A percentile compares a stretch with the other conserved stretches of the same genome.
Evolutionary conservation across 768 basidiomycete species (phyloP).

Genomic region (Cystofilobasidium bisporidii): DNA sequence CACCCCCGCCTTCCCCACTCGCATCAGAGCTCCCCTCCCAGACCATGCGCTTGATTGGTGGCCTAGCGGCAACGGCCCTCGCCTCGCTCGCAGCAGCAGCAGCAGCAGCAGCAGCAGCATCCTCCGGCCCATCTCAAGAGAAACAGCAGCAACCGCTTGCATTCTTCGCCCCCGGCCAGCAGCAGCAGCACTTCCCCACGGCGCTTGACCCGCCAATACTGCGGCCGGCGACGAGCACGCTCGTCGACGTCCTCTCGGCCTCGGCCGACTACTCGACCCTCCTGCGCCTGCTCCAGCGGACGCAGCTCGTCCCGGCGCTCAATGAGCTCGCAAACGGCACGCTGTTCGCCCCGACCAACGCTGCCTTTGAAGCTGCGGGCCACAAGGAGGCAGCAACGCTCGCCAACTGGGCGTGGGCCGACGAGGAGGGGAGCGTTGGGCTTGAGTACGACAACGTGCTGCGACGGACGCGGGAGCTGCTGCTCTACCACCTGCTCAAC

Average conservation of each 20-base stretch:
- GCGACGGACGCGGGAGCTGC: constrained; percentile 72
- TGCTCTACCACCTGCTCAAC: constrained; percentile 91
- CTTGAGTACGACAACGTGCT: constrained; percentile 64
- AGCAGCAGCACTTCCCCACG: too few species aligned
- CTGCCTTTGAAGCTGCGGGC: constrained; percentile 45
- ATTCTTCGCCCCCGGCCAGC: too few species aligned
- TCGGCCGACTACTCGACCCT: constrained; percentile 72
- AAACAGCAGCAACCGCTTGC: too few species aligned
- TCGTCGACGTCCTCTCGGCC: constrained; percentile 65
- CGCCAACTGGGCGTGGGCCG: background rate
- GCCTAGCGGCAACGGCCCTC: too few species aligned
- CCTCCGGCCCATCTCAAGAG: too few species aligned
- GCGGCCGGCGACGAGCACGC: constrained; percentile 42
- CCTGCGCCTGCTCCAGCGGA: constrained; percentile 64
- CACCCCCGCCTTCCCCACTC: too few species aligned
- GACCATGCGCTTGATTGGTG: too few species aligned
- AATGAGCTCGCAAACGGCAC: constrained; percentile 75
- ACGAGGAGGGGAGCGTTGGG: constrained; percentile 16
- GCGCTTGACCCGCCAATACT: background rate
- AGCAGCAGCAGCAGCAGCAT: too few species aligned
- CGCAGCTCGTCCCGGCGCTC: constrained; percentile 81
- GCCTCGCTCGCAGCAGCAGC: too few species aligned
- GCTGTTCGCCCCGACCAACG: constrained; percentile 90
- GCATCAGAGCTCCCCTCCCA: too few species aligned
- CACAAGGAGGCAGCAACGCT: background rate